Evolutionary conservation across 2,329 filamentous ascomycete species (phyloP), one percentile per base, ranked within the genome.

Genomic region (Penicillium oxalicum): DNA sequence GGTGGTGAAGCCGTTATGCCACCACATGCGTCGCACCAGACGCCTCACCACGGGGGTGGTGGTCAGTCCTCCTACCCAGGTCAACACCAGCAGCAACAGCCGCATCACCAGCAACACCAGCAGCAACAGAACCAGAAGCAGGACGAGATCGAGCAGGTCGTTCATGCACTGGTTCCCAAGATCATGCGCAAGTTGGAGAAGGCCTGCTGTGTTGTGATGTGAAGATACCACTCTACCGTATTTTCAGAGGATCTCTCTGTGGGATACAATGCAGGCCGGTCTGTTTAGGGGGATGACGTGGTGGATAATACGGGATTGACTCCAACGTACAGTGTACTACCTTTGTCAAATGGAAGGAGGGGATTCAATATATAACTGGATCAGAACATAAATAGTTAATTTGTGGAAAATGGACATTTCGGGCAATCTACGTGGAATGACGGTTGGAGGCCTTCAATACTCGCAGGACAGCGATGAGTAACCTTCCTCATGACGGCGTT

Each of bases 151-250:
- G 81, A 79, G 58, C 72, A 85, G 58, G 61, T 82, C 56, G 76
- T 83, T 55, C 80, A 79, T 65, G 81, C 81, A 65, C 63, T 81
- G 29, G 62, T 87, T 57, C 78, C 79, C 6, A 79, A 74, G 65
- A 62, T 88, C 33, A 61, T 87, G 54, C 77, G 76, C 61, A 83
- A 83, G 70, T 65, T 89, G 65, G 82, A 83, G 66, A 82, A 82
- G 68, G 73, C 72, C 50, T 91, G 86, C 70, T 91, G 87, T 73
- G 73, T 81, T 35, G 80, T 91, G 61, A 91, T 91, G 87, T 91
- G 74, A 73, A 38, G 44, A 9, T 36, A 35, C 28, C 34, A 26
- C 26, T 18, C 36, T 36, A 40, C 25, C 40, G 4, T 9, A 24
- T 11, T 28, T 24, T 32, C 18, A 18, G 18, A 18, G 18, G 2